phyloP scores from a whole-genome alignment of 106 monocot genomes.

The Allium sativum region DNA sequence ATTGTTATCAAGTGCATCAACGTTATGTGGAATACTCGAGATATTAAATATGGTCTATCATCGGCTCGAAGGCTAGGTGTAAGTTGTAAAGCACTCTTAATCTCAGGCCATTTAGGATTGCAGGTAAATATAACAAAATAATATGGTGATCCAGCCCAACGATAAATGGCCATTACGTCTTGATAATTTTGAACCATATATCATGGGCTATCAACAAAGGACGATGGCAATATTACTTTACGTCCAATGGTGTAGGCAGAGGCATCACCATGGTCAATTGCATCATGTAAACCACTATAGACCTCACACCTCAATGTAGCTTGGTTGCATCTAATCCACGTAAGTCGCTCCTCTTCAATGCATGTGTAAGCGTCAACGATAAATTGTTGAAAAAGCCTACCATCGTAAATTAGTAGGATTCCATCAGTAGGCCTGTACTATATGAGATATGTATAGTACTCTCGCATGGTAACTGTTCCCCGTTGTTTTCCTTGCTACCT shows the following conservation, averaged over 20 bases:
- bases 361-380: slow-evolving; percentile 18
- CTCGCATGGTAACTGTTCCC: slow-evolving; percentile 1
- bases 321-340: slow-evolving; percentile 7
- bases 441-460: slow-evolving; percentile 12
- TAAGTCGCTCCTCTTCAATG: slow-evolving; percentile 6
- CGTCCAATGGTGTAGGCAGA: neutral
- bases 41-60: slow-evolving; percentile 13
- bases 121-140: slow-evolving; percentile 8
- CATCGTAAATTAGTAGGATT: neutral
- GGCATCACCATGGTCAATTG: neutral
- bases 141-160: slow-evolving; percentile 6
- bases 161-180: slow-evolving; percentile 24
- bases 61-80: neutral
- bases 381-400: slow-evolving; percentile 13
- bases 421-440: slow-evolving; percentile 7
- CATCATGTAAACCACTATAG: neutral
- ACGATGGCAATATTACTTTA: slow-evolving; percentile 13
- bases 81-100: neutral
- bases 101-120: slow-evolving; percentile 23
- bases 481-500: no score
- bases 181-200: slow-evolving; percentile 21
- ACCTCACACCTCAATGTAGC: slow-evolving; percentile 6
- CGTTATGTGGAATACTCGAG: slow-evolving; percentile 18
- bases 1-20: neutral
- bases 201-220: slow-evolving; percentile 7